These are phyloP conservation scores for Mortierella sp. DNA, from an alignment of 371 early-diverging fungal species.

Conservation along the genomic window DNA sequence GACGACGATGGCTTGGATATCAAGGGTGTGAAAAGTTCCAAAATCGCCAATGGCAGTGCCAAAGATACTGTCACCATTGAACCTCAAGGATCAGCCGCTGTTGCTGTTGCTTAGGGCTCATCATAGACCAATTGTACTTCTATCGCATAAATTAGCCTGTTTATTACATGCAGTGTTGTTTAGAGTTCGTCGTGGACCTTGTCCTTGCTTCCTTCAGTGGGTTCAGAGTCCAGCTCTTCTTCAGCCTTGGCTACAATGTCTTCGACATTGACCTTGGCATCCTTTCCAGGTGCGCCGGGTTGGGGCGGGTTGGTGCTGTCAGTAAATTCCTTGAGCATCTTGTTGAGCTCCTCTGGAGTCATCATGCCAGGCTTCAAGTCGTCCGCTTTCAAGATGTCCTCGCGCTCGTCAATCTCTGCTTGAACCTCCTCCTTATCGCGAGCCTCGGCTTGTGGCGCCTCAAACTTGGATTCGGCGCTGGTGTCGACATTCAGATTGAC, in stretches of 20 bases:
- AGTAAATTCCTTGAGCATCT: slow-evolving; percentile 46
- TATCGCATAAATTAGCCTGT: background rate
- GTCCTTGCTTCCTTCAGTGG: slow-evolving; percentile 7
- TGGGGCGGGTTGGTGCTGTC: slow-evolving; percentile 45
- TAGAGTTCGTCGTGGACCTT: slow-evolving; percentile 46
- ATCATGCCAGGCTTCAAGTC: slow-evolving; percentile 31
- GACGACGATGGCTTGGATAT: slow-evolving; percentile 44
- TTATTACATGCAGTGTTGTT: slow-evolving; percentile 1
- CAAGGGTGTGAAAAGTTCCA: slow-evolving; percentile 4
- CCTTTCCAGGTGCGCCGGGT: slow-evolving; percentile 11
- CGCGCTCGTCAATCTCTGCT: slow-evolving; percentile 51
- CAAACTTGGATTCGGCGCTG: slow-evolving; percentile 55
- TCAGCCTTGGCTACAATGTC: slow-evolving; percentile 42
- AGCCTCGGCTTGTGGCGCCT: slow-evolving; percentile 54
- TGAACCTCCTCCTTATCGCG: slow-evolving; percentile 51
- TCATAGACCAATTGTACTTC: too few relatives aligned
- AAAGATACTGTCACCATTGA: background rate
- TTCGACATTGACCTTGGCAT: slow-evolving; percentile 25
- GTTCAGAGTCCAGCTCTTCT: slow-evolving; percentile 49
- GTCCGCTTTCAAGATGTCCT: slow-evolving; percentile 51
- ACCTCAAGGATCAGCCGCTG: background rate
- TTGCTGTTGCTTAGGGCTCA: background rate
- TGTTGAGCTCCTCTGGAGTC: slow-evolving; percentile 42
- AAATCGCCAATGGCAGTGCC: slow-evolving; percentile 10
- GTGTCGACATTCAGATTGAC: slow-evolving; percentile 67